Evolutionary conservation across 495 filamentous ascomycete genomes (phyloP).

Genomic region (Amphirosellinia nigrospora): DNA sequence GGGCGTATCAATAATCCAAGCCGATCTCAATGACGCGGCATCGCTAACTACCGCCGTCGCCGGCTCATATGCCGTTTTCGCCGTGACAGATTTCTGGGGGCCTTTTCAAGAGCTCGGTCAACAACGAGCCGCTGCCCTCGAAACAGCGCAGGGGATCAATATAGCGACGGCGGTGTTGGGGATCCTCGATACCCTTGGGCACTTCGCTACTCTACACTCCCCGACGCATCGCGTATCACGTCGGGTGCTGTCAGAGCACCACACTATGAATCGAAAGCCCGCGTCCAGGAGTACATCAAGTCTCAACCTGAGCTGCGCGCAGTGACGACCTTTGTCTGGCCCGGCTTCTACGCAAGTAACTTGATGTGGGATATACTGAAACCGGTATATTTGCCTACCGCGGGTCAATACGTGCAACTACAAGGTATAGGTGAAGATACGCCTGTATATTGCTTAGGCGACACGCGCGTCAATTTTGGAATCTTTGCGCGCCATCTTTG

Average conservation of each 20-base stretch:
- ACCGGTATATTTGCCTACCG: conserved; percentile 33
- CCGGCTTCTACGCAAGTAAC: conserved; percentile 44
- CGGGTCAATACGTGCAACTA: conserved; percentile 7
- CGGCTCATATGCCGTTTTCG: conserved; percentile 30
- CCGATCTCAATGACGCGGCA: conserved; percentile 31
- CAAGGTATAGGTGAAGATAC: not conserved
- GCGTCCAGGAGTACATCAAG: conserved; percentile 47
- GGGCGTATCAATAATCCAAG: conserved; percentile 34
- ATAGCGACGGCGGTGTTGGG: conserved; percentile 58
- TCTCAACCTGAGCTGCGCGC: conserved; percentile 30
- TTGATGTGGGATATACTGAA: conserved; percentile 42
- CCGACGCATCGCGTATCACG: conserved; percentile 34
- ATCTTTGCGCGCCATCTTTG: not conserved
- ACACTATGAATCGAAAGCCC: conserved; percentile 50
- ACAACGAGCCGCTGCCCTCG: conserved; percentile 4
- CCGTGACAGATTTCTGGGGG: conserved; percentile 38
- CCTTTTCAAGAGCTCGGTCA: conserved; percentile 25
- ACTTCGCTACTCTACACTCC: conserved; percentile 54
- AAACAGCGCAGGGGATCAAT: conserved; percentile 49
- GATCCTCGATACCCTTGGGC: conserved; percentile 42
- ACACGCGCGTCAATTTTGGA: not conserved
- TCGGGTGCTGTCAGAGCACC: conserved; percentile 41
- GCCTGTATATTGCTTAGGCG: conserved; percentile 3
- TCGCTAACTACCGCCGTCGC: conserved; percentile 28
- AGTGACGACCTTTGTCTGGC: conserved; percentile 52